phyloP scores from a whole-genome alignment of 768 basidiomycete genomes.

The Termitomyces sp. region DNA sequence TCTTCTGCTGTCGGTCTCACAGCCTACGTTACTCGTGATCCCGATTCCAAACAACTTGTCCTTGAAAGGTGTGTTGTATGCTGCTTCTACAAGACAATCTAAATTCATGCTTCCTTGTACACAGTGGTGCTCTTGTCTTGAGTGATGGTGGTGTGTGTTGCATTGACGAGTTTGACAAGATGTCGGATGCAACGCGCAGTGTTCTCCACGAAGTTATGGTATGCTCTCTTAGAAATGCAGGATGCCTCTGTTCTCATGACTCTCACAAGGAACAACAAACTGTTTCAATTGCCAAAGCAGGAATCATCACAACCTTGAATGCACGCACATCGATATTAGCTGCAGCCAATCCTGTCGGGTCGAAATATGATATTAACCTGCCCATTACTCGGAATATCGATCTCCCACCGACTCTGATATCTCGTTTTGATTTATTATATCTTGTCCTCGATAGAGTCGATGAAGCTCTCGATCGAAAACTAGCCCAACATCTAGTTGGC shows the following conservation, averaged over 20 bases:
- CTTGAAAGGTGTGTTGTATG: slow-evolving; percentile 71
- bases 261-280: slow-evolving; percentile 92
- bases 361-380: slow-evolving; percentile 88
- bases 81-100: not conserved
- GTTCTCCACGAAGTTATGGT: slow-evolving; percentile 99
- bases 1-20: slow-evolving; percentile 98
- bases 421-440: slow-evolving; percentile 95
- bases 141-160: slow-evolving; percentile 98
- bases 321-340: slow-evolving; percentile 98
- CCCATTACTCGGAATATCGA: slow-evolving; percentile 97
- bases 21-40: slow-evolving; percentile 96
- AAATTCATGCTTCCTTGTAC: not conserved
- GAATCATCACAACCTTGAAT: slow-evolving; percentile 97
- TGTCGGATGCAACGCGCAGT: slow-evolving; percentile 96
- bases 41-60: slow-evolving; percentile 97
- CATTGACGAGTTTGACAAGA: slow-evolving; percentile 99
- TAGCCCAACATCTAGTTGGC: slow-evolving; percentile 91
- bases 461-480: slow-evolving; percentile 75
- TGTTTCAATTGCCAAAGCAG: slow-evolving; percentile 97
- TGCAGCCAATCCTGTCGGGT: slow-evolving; percentile 95
- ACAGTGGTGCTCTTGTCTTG: slow-evolving; percentile 87
- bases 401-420: slow-evolving; percentile 95
- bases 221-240: not conserved
- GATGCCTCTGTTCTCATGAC: not conserved
- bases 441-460: slow-evolving; percentile 95